phyloP scores from a whole-genome alignment of 768 basidiomycete genomes.

The Xerocomus spinulosus region DNA sequence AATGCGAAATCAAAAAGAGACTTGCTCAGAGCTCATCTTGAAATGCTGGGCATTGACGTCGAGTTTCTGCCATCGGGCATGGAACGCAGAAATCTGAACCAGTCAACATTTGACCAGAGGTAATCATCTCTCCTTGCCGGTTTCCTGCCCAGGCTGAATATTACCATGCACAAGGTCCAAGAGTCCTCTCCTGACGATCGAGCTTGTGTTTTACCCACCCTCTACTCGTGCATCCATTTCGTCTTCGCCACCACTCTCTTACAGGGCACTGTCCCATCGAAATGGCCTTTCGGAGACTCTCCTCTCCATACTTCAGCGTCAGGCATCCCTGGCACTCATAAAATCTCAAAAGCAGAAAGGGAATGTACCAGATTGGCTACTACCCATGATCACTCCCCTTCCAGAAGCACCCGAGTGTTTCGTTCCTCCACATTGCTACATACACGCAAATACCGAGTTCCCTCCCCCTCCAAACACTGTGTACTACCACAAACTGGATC shows the following conservation, averaged over 20 bases:
- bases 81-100: conserved; percentile 71
- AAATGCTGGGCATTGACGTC: conserved; percentile 63
- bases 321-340: conserved; percentile 28
- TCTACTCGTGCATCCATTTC: conserved; percentile 40
- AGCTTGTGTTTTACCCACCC: conserved; percentile 64
- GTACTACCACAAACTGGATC: conserved; percentile 56
- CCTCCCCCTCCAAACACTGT: conserved; percentile 26
- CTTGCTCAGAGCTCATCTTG: conserved; percentile 63
- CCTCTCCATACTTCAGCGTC: conserved; percentile 44
- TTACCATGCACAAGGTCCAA: conserved; percentile 47
- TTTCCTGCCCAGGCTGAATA: conserved; percentile 13
- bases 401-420: conserved; percentile 55
- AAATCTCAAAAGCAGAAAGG: conserved; percentile 45
- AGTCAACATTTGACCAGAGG: conserved; percentile 81
- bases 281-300: conserved; percentile 50
- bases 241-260: conserved; percentile 34
- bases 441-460: conserved; percentile 41
- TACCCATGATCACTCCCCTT: conserved; percentile 47
- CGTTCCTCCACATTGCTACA: conserved; percentile 54
- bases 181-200: conserved; percentile 64
- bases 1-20: conserved; percentile 53
- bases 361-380: conserved; percentile 51
- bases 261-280: conserved; percentile 59
- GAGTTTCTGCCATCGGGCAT: conserved; percentile 79
- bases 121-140: conserved; percentile 35